phyloP scores from a whole-genome alignment of 2,329 filamentous ascomycete genomes.

The Ophiosphaerella korrae region DNA sequence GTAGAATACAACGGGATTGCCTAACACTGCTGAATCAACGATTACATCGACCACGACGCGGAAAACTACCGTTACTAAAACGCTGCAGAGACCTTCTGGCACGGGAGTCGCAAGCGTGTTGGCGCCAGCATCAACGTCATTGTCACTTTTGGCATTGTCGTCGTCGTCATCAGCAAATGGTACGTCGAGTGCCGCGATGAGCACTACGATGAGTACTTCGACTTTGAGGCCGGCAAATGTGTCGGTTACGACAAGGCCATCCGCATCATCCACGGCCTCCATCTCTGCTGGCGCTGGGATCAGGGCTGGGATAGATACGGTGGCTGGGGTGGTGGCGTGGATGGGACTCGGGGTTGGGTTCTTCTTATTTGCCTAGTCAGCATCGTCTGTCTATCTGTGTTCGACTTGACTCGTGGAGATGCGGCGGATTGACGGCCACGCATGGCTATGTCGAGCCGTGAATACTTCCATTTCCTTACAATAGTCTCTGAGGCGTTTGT shows the following conservation, averaged over 20 bases:
- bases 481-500: too few species aligned
- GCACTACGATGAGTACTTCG: background rate
- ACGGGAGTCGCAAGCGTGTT: background rate
- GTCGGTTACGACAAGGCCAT: background rate
- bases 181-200: too few species aligned
- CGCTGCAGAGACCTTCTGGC: constrained; percentile 7
- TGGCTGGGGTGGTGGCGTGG: constrained; percentile 3
- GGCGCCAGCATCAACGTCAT: background rate
- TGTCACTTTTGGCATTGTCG: too few species aligned
- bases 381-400: too few species aligned
- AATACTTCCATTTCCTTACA: background rate
- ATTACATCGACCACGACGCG: background rate
- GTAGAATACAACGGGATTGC: background rate
- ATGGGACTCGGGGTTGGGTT: constrained; percentile 3
- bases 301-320: background rate
- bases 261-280: background rate
- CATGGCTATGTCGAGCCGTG: background rate
- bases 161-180: background rate
- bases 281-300: constrained; percentile 1
- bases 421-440: too few species aligned
- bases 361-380: constrained; percentile 8
- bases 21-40: background rate
- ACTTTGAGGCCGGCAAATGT: background rate
- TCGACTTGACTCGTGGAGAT: too few species aligned
- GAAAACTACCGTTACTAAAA: constrained; percentile 6